These are phyloP conservation scores for Pseudopithomyces chartarum DNA, from an alignment of 2,329 filamentous ascomycete species.

Conservation along the genomic window DNA sequence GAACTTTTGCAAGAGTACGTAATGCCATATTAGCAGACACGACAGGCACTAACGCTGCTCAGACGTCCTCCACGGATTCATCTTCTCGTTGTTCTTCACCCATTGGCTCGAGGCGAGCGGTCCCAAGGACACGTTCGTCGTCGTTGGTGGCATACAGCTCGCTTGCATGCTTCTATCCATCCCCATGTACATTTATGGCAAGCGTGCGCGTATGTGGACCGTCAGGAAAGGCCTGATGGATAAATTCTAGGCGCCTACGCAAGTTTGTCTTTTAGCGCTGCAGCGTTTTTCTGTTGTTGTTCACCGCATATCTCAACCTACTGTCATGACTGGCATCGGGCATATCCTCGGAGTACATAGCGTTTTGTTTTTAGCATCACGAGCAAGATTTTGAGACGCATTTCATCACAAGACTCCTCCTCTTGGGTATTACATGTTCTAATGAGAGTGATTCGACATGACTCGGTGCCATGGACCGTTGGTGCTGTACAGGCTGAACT, in stretches of 20 bases:
- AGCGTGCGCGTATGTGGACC: conserved; percentile 92
- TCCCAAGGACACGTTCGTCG: conserved; percentile 77
- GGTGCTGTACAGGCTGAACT: background rate
- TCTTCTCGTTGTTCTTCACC: conserved; percentile 77
- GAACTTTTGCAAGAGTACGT: conserved; percentile 85
- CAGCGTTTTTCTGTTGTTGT: background rate
- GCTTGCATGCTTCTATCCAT: conserved; percentile 74
- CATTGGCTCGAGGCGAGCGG: conserved; percentile 78
- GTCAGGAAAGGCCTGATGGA: conserved; percentile 86
- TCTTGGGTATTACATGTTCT: background rate
- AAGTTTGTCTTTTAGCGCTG: background rate
- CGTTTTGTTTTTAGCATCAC: background rate
- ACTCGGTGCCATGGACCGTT: background rate
- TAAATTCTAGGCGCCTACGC: conserved; percentile 59
- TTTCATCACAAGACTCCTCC: background rate
- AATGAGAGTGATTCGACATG: background rate
- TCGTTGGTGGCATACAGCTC: conserved; percentile 84
- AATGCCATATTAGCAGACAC: background rate
- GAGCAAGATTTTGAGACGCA: background rate
- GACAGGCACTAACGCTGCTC: conserved; percentile 12
- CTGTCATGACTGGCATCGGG: background rate
- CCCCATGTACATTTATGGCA: conserved; percentile 94
- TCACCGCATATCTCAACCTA: background rate
- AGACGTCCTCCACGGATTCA: conserved; percentile 84
- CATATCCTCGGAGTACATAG: background rate